A percentile compares a stretch with the other conserved stretches of the same genome.
Evolutionary conservation across 371 early-diverging fungal species (phyloP).

Genomic region (Syncephalastrum monosporum): DNA sequence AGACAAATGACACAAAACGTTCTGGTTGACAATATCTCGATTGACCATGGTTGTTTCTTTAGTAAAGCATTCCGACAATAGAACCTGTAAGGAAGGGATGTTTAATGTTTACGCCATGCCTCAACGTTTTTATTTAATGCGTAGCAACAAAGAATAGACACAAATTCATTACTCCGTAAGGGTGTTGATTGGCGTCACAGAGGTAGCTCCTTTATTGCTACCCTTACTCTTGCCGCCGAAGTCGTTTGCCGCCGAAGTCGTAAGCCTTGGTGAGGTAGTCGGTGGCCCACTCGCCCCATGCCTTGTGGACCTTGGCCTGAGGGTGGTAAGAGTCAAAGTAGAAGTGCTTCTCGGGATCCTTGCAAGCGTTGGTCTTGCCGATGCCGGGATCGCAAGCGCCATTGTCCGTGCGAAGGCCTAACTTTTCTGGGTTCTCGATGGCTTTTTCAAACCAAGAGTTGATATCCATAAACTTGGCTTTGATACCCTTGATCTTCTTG

Average conservation of each 20-base stretch:
- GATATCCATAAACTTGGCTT: conserved; percentile 21
- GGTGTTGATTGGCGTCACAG: too few species aligned
- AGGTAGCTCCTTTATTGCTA: too few species aligned
- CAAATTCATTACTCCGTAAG: too few species aligned
- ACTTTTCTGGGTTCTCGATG: conserved; percentile 9
- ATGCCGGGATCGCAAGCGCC: conserved; percentile 24
- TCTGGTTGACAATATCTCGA: too few species aligned
- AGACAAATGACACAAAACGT: too few species aligned
- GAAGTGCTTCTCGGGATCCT: conserved; percentile 20
- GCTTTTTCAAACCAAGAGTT: conserved; percentile 15
- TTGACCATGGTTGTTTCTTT: too few species aligned
- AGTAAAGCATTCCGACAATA: too few species aligned
- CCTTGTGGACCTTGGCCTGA: conserved; percentile 20
- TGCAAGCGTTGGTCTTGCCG: conserved; percentile 21
- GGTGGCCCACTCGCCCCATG: conserved; percentile 14
- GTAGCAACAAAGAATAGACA: too few species aligned
- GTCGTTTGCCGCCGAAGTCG: conserved; percentile 1
- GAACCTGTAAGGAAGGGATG: too few species aligned
- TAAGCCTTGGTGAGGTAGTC: conserved; percentile 7
- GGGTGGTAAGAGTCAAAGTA: conserved; percentile 24
- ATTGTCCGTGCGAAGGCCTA: conserved; percentile 12
- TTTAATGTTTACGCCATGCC: too few species aligned
- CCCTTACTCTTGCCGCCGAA: neutral
- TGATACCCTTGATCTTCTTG: conserved; percentile 7
- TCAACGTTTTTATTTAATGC: too few species aligned